Conservation (phyloP, 768 basidiomycete genomes). For the Sistotremastrum niveocremeum region DNA sequence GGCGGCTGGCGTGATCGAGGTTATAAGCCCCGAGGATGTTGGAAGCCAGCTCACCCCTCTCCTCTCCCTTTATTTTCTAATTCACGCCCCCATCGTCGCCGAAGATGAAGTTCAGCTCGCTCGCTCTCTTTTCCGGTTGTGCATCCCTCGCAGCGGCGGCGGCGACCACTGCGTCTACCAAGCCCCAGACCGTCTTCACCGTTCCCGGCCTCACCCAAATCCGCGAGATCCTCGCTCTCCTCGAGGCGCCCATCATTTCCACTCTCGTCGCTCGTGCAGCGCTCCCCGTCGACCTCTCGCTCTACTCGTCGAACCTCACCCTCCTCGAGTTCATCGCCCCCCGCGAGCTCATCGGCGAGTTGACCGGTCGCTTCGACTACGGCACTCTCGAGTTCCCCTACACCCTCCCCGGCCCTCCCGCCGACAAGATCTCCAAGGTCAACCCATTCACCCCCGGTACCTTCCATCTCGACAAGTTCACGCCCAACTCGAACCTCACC, state of each 20-base stretch:
- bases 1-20: too few relatives aligned
- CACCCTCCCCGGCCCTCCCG: neutral
- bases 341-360: neutral
- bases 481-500: neutral
- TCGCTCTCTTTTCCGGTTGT: too few relatives aligned
- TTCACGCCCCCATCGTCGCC: too few relatives aligned
- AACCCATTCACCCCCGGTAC: neutral
- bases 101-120: too few relatives aligned
- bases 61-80: too few relatives aligned
- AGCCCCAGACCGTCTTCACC: neutral
- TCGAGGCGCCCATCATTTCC: neutral
- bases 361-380: neutral
- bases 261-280: neutral
- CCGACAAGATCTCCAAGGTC: neutral
- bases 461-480: neutral
- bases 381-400: neutral
- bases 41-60: too few relatives aligned
- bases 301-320: neutral
- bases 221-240: neutral
- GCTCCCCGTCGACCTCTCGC: neutral
- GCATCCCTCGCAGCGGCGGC: too few relatives aligned
- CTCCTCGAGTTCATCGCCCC: neutral
- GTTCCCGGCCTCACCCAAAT: neutral
- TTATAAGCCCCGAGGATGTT: too few relatives aligned
- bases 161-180: too few relatives aligned